Evolutionary conservation across 345 rosid genomes (phyloP), one percentile per base, ranked within the genome.

Genomic region (Ceriops tagal): DNA sequence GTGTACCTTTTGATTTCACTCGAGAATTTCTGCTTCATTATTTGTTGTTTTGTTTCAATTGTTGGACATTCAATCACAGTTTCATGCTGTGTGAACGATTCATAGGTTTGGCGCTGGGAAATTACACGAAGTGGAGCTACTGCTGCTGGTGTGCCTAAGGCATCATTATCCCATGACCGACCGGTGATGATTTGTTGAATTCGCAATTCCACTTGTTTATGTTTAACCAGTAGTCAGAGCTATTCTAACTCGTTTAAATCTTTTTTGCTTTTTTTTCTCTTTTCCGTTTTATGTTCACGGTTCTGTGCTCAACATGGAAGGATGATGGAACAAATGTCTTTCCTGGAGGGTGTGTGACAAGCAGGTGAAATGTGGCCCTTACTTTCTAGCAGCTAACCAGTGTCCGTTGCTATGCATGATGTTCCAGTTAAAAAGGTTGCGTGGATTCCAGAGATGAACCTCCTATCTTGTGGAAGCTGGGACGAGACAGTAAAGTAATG

Each of bases 351-450:
- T 24, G 16, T 96, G 99, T 65, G 97, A 96, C 79, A 92, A 96
- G 77, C 99, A 92, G 80, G 99, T 88, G 21, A 96, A 80, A 96
- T 96, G 99, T 96, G 99, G 99, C 91, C 98, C 43, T 74, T 95
- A 62, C 67, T 79, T 61, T 81, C 97, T 27, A 92, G 97, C 57
- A 91, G 93, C 76, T 98, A 92, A 74, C 84, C 95, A 55, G 83
- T 80, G 65, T 90, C 97, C 73, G 85, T 96, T 55, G 98, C 96
- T 49, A 88, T 90, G 91, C 99, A 92, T 70, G 98, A 96, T 59
- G 96, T 87, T 9, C 93, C 99, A 24, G 73, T 96, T 64, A 81
- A 72, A 73, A 92, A 87, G 68, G 59, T 96, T 65, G 90, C 97
- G 27, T 92, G 99, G 99, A 88, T 96, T 78, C 90, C 96, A 0